Evolutionary conservation across 106 monocot species (phyloP), one percentile per base, ranked within the genome.

Genomic region (Acorus calamus): DNA sequence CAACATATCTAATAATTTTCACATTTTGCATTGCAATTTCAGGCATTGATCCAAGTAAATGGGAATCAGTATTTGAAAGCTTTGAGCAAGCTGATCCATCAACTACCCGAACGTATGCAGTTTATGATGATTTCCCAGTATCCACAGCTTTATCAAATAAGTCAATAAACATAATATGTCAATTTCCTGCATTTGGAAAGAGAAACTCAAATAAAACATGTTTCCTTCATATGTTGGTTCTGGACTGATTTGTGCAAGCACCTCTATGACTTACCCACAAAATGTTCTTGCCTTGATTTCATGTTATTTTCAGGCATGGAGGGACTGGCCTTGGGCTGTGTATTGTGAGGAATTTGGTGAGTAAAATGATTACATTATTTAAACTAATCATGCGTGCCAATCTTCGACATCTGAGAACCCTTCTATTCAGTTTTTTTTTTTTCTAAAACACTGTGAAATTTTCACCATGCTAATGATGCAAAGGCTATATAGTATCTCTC

Each of bases 31-130:
- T 54, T 56, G 8, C 65, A 28, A 28, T 28, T 28, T 28, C 28
- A 83, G 78, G 83, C 49, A 83, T 83, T 50, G 83, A 83, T 71
- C 75, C 83, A 71, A 64, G 63, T 42, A 83, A 83, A 64, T 83
- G 83, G 83, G 83, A 83, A 75, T 63, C 83, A 3, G 83, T 83
- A 64, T 83, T 83, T 75, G 83, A 83, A 72, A 78, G 83, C 64
- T 83, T 83, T 74, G 83, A 83, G 55, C 83, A 83, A 68, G 83
- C 78, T 57, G 83, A 83, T 50, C 78, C 83, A 71, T 83, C 83
- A 71, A 83, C 83, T 10, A 83, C 83, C 59, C 52, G 83, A 74
- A 78, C 14, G 83, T 83, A 72, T 78, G 83, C 44, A 71, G 47
- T 43, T 45, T 28, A 28, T 28, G 28, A 28, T 28, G 1, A 28